Percentiles rank a stretch among this genome's conserved stretches.
phyloP scores from a whole-genome alignment of 495 filamentous ascomycete genomes.

The Bombardia bombarda region DNA sequence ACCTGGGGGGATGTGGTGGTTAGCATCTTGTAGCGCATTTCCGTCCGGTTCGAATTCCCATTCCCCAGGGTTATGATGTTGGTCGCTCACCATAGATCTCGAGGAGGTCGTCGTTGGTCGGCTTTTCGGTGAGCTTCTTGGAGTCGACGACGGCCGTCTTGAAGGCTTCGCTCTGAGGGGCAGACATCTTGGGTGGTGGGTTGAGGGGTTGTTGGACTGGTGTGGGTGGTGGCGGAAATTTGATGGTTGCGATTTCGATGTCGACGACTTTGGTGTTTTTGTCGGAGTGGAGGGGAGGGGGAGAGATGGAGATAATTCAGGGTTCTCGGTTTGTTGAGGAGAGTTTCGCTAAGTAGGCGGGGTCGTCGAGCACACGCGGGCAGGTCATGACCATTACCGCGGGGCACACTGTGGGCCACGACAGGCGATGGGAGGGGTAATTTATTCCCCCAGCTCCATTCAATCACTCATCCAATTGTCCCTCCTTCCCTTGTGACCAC shows the following conservation, averaged over 20 bases:
- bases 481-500: background rate
- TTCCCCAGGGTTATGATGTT: no score
- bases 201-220: background rate
- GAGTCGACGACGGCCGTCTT: slow-evolving; percentile 54
- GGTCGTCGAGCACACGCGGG: no score
- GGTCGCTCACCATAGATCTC: slow-evolving; percentile 36
- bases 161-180: slow-evolving; percentile 43
- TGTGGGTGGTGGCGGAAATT: slow-evolving; percentile 32
- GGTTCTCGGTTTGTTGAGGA: background rate
- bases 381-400: no score
- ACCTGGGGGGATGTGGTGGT: slow-evolving; percentile 18
- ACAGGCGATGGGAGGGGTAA: no score
- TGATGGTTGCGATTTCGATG: slow-evolving; percentile 8
- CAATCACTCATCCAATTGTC: no score
- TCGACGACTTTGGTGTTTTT: background rate
- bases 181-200: slow-evolving; percentile 27
- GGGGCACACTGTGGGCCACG: no score
- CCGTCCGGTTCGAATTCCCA: background rate
- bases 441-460: no score
- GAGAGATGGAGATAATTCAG: background rate
- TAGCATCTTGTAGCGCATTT: background rate
- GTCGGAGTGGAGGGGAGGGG: background rate
- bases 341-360: background rate
- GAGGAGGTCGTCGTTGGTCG: slow-evolving; percentile 48
- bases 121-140: slow-evolving; percentile 56